Evolutionary conservation across 2,329 filamentous ascomycete species (phyloP).

Genomic region (Fusarium protoensiforme): DNA sequence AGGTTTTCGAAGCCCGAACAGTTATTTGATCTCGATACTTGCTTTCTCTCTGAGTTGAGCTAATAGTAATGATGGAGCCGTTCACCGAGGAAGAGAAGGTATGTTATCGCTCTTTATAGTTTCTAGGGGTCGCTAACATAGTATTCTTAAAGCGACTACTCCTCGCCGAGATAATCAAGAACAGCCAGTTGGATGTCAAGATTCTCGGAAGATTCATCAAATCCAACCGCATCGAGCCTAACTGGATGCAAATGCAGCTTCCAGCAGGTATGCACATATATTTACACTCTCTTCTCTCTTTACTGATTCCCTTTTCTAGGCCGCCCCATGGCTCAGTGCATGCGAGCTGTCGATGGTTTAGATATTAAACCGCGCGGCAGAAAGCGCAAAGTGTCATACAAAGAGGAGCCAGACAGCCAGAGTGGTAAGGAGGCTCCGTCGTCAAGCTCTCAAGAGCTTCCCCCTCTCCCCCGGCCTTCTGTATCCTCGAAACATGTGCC

Average conservation of each 20-base stretch:
- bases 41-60: neutral
- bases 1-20: neutral
- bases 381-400: conserved; percentile 47
- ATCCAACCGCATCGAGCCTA: conserved; percentile 52
- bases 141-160: conserved; percentile 61
- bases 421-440: conserved; percentile 22
- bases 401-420: conserved; percentile 47
- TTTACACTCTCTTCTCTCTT: neutral
- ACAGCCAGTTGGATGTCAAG: conserved; percentile 60
- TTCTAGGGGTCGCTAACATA: neutral
- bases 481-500: neutral
- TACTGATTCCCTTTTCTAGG: conserved; percentile 46
- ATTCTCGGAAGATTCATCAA: conserved; percentile 60
- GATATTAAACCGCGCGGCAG: conserved; percentile 44
- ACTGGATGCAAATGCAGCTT: conserved; percentile 62
- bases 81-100: conserved; percentile 67
- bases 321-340: conserved; percentile 60
- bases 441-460: conserved; percentile 3
- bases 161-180: conserved; percentile 68
- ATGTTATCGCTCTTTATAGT: conserved; percentile 22
- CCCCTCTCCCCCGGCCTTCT: conserved; percentile 1
- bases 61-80: conserved; percentile 31
- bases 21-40: neutral
- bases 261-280: conserved; percentile 53
- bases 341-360: conserved; percentile 53